A percentile compares a stretch with the other conserved stretches of the same genome.
These are phyloP conservation scores for Fusarium lyarnte DNA, from an alignment of 2,329 filamentous ascomycete genomes.

Conservation along the genomic window DNA sequence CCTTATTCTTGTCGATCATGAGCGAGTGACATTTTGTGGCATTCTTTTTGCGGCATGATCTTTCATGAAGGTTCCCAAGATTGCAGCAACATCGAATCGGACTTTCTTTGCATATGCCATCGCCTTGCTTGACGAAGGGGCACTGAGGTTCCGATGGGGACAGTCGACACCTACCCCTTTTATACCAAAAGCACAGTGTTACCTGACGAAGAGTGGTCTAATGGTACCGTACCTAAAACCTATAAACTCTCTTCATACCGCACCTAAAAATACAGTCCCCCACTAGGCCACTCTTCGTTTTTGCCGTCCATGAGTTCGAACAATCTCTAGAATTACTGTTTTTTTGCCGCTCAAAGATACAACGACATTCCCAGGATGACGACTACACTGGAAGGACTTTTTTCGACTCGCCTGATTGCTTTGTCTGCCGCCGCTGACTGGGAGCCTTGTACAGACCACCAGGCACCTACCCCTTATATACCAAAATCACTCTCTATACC, in stretches of 20 bases:
- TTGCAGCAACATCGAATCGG: too few relatives aligned
- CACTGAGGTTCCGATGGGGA: neutral
- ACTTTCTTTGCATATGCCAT: neutral
- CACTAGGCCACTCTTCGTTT: neutral
- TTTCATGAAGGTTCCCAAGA: too few relatives aligned
- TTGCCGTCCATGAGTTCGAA: neutral
- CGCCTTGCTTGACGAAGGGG: neutral
- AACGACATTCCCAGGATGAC: too few relatives aligned
- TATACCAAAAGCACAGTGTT: neutral
- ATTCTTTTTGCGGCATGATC: too few relatives aligned
- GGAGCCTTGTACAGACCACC: neutral
- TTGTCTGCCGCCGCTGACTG: too few relatives aligned
- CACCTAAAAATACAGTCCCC: neutral
- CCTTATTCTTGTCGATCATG: neutral
- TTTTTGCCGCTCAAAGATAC: neutral
- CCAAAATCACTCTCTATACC: neutral
- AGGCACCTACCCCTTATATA: neutral
- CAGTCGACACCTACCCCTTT: neutral
- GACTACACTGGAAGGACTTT: neutral
- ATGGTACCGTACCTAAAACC: neutral
- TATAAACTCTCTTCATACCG: neutral
- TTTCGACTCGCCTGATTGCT: neutral
- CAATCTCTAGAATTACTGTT: neutral
- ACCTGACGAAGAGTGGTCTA: neutral
- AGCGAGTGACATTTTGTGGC: too few relatives aligned